Base-by-base conservation (phyloP, 768 basidiomycete genomes). In the Suillus americanus region DNA sequence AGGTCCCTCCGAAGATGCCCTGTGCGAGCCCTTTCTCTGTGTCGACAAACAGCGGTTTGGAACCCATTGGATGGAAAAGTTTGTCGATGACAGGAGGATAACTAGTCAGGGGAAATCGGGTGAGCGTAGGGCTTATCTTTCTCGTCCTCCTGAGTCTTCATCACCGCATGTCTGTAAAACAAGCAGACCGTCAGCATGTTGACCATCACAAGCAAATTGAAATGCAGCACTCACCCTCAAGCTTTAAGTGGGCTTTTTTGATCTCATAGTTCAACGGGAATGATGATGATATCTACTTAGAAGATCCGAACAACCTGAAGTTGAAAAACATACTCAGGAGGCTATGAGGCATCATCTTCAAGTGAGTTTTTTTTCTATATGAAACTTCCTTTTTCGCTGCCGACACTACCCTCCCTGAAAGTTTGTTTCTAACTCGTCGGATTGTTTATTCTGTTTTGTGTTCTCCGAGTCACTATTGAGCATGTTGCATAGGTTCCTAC, bases 11-110 rank as follows among this genome's bases (percentile, higher is more conserved):
- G 10, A n/a, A n/a, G n/a, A 37, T 23, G 14, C n/a, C 55, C 13
- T 56, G 25, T 5, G 37, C 37, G 37, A 16, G 38, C 62, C 53
- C 54, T 79, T 85, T 93, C 85, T 92, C 91, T 68, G 89, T 86
- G 75, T 95, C 93, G 64, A 91, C 88, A 66, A 88, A 33, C 86
- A 50, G 84, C 81, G 61, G 92, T 95, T 85, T 95, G 86, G 65
- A 95, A 90, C 70, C 90, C 89, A 93, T 28, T 95, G 71, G 46
- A 62, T 37, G 59, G 51, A 45, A 65, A 23, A 23, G 5, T 45
- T 48, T 23, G 46, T 48, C 14, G 48, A 51, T 40, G 50, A 10
- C 59, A 28, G 28, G 38, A 35, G 6, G 33, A 33, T 4, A 4
- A 61, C 7, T 30, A 18, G 12, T 9, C n/a, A 23, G 14, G 46